These are phyloP conservation scores for Polychytrium aggregatum DNA, from an alignment of 192 early-diverging fungal species.

Conservation along the genomic window DNA sequence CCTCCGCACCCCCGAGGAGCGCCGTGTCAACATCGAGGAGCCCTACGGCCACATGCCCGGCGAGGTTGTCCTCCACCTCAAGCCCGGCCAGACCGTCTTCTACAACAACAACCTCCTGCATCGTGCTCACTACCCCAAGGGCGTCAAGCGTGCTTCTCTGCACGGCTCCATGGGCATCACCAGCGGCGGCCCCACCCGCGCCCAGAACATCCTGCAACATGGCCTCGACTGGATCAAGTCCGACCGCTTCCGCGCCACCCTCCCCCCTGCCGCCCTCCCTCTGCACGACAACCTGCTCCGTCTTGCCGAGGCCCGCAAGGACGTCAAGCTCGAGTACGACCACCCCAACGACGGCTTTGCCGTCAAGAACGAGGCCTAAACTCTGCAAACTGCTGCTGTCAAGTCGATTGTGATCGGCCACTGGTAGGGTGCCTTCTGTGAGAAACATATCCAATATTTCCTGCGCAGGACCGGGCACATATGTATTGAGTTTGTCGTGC, in stretches of 20 bases:
- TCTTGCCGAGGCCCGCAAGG: too few relatives aligned
- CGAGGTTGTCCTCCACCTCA: conserved; percentile 16
- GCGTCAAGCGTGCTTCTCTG: conserved; percentile 27
- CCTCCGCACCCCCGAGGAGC: conserved; percentile 25
- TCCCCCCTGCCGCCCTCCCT: conserved; percentile 16
- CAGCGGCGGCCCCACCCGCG: conserved; percentile 31
- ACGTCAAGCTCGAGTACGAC: too few relatives aligned
- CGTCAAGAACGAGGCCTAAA: too few relatives aligned
- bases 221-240: conserved; percentile 34
- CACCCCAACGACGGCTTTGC: too few relatives aligned
- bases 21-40: conserved; percentile 29
- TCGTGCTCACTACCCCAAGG: conserved; percentile 25
- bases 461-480: too few relatives aligned
- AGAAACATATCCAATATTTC: too few relatives aligned
- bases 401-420: too few relatives aligned
- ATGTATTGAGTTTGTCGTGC: too few relatives aligned
- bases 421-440: too few relatives aligned
- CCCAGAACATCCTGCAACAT: conserved; percentile 33
- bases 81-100: conserved; percentile 39
- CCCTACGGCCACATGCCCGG: conserved; percentile 34
- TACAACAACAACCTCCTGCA: conserved; percentile 44
- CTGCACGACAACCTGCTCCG: conserved; percentile 21
- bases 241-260: conserved; percentile 20
- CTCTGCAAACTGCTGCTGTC: too few relatives aligned
- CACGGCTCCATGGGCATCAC: conserved; percentile 38